Evolutionary conservation across 495 filamentous ascomycete species (phyloP).

Genomic region (Neurospora cerealis): DNA sequence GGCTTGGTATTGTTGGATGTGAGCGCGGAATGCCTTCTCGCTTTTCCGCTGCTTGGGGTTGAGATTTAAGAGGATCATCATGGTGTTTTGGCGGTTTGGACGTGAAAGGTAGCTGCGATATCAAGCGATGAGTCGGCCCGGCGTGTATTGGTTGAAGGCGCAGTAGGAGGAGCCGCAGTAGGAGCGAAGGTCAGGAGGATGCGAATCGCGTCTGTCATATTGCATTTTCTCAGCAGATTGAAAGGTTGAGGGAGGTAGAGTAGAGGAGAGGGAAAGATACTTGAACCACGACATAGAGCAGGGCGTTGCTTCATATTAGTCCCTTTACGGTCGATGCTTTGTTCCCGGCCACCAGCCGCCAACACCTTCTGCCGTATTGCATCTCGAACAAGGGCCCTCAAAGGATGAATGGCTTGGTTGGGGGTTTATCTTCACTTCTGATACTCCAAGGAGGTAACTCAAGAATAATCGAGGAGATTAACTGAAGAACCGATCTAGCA

Average conservation of each 20-base stretch:
- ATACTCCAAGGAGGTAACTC: no score
- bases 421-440: not conserved
- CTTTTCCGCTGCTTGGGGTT: not conserved
- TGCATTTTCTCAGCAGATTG: not conserved
- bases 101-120: not conserved
- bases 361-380: not conserved
- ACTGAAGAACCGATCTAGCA: not conserved
- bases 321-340: not conserved
- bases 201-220: not conserved
- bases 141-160: not conserved
- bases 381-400: not conserved
- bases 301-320: not conserved
- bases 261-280: not conserved
- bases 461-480: no score
- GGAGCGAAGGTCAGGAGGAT: not conserved
- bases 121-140: not conserved
- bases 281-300: not conserved
- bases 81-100: not conserved
- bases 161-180: not conserved
- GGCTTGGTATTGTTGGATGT: not conserved
- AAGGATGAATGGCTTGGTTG: not conserved
- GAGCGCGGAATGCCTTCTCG: not conserved
- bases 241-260: not conserved
- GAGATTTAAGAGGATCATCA: not conserved
- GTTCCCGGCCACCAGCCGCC: not conserved